Conservation (phyloP, 192 early-diverging fungal genomes). For the Entomortierella chlamydospora region DNA sequence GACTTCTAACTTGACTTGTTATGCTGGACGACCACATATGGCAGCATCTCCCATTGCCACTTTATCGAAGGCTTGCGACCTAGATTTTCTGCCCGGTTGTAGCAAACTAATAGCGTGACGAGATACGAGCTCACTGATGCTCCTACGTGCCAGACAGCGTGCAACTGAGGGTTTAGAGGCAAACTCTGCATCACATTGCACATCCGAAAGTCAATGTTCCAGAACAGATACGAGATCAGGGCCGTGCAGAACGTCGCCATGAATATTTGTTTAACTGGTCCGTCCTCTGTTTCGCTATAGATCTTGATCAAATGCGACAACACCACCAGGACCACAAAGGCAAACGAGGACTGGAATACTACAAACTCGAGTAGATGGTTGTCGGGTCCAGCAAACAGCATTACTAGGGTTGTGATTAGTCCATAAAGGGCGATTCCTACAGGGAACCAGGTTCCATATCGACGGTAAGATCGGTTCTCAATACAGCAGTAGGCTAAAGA, state of each 20-base stretch:
- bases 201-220: slow-evolving; percentile 45
- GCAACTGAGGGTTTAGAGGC: slow-evolving; percentile 39
- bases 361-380: slow-evolving; percentile 44
- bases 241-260: background rate
- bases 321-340: slow-evolving; percentile 26
- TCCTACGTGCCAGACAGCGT: slow-evolving; percentile 44
- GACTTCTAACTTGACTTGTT: background rate
- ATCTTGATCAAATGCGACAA: slow-evolving; percentile 41
- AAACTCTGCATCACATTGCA: slow-evolving; percentile 38
- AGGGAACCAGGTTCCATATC: slow-evolving; percentile 52
- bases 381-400: slow-evolving; percentile 34
- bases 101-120: slow-evolving; percentile 31
- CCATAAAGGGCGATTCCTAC: slow-evolving; percentile 47
- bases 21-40: slow-evolving; percentile 33
- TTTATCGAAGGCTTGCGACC: slow-evolving; percentile 19
- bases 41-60: slow-evolving; percentile 35
- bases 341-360: slow-evolving; percentile 43
- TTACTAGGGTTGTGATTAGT: slow-evolving; percentile 31
- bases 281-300: slow-evolving; percentile 19
- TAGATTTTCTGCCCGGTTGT: slow-evolving; percentile 36
- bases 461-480: slow-evolving; percentile 39
- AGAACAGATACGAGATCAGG: slow-evolving; percentile 21
- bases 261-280: slow-evolving; percentile 13
- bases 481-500: slow-evolving; percentile 42
- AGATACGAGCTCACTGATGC: slow-evolving; percentile 29